Percentiles rank a stretch among this genome's conserved stretches.
phyloP scores from a whole-genome alignment of 148 eudicot genomes.

The Cornus controversa region DNA sequence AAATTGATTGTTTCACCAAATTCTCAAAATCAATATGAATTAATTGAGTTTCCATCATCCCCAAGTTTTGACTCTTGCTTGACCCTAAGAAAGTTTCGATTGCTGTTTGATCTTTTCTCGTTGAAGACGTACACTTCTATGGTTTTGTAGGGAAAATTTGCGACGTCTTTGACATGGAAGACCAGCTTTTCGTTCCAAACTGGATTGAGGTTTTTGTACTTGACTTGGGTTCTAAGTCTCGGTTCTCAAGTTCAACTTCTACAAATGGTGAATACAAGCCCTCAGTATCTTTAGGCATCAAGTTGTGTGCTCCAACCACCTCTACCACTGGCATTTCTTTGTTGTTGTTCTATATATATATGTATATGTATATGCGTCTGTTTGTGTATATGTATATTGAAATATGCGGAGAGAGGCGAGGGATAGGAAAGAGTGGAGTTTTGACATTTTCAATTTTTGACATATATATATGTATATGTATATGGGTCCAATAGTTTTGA shows the following conservation, averaged over 20 bases:
- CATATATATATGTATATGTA: no score
- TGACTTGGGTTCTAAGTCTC: conserved; percentile 60
- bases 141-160: conserved; percentile 68
- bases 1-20: no score
- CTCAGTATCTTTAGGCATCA: conserved; percentile 93
- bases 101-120: conserved; percentile 65
- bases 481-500: no score
- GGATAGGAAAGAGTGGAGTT: no score
- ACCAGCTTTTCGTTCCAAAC: conserved; percentile 90
- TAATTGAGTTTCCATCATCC: no score
- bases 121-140: conserved; percentile 73
- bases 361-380: no score
- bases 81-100: conserved; percentile 78
- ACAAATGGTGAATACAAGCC: conserved; percentile 92
- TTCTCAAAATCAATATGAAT: no score
- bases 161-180: conserved; percentile 55
- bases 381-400: no score
- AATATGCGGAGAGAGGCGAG: no score
- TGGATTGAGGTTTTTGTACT: conserved; percentile 69
- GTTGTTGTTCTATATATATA: conserved; percentile 8
- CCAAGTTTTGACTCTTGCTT: no score
- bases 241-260: conserved; percentile 76
- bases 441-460: no score
- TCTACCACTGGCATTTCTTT: conserved; percentile 88
- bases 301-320: conserved; percentile 79